phyloP scores from a whole-genome alignment of 192 early-diverging fungal genomes.

The Rhizophlyctis rosea region DNA sequence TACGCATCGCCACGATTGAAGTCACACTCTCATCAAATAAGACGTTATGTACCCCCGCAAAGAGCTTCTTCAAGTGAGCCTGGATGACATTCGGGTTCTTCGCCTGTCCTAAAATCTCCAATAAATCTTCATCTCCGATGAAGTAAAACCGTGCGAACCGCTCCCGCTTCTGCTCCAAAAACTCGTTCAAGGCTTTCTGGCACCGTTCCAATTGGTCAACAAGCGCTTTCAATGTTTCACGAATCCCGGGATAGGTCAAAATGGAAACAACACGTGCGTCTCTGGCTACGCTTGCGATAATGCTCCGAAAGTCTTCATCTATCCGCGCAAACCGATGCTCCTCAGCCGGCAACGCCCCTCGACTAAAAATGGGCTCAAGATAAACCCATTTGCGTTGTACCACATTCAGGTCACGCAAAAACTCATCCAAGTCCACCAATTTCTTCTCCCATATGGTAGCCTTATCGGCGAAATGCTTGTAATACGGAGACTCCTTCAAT shows the following conservation, averaged over 20 bases:
- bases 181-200: constrained; percentile 61
- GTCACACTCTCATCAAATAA: constrained; percentile 40
- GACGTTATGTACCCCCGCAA: constrained; percentile 57
- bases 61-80: constrained; percentile 57
- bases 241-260: constrained; percentile 33
- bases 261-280: constrained; percentile 48
- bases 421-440: constrained; percentile 48
- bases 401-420: constrained; percentile 45
- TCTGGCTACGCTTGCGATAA: constrained; percentile 35
- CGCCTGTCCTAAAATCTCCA: constrained; percentile 58
- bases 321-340: constrained; percentile 48
- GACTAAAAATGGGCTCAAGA: constrained; percentile 59
- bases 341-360: constrained; percentile 51
- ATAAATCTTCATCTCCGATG: constrained; percentile 57
- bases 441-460: constrained; percentile 49
- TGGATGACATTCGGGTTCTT: constrained; percentile 60
- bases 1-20: constrained; percentile 49
- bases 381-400: constrained; percentile 60
- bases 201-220: constrained; percentile 58
- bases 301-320: constrained; percentile 48
- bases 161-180: constrained; percentile 50
- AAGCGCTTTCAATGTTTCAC: constrained; percentile 38
- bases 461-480: constrained; percentile 53
- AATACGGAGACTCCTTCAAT: constrained; percentile 60
- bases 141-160: constrained; percentile 59